Evolutionary conservation across 2,329 filamentous ascomycete genomes (phyloP), one percentile per base, ranked within the genome.

Genomic region (Ascochyta koolunga): DNA sequence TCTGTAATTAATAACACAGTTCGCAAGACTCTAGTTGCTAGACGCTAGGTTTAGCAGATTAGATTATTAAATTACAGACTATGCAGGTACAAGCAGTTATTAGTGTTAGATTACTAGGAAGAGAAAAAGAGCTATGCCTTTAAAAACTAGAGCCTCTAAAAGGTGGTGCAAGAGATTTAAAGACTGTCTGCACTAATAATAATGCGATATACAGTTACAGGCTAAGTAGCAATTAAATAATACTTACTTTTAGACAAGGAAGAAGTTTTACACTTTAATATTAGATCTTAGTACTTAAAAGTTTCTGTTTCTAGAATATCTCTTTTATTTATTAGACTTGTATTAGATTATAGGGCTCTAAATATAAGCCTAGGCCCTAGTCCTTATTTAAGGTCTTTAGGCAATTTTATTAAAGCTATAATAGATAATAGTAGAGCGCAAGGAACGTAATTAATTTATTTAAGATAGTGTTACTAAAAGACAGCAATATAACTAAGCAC

Each of bases 1-100:
- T 50, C 56, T 36, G 8, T 27, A 61, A 33, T 45, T 19, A 3
- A 51, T 61, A 18, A 27, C 38, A 32, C n/a, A 52, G 2, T 50
- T 61, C 3, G 32, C 27, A 46, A 45, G n/a, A 46, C 38, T 47
- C 10, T 21, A 63, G 51, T 39, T 50, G 29, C 58, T 63, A n/a
- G n/a, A n/a, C n/a, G n/a, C n/a, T n/a, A n/a, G n/a, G n/a, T n/a
- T n/a, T n/a, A n/a, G n/a, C n/a, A n/a, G n/a, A n/a, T n/a, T n/a
- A n/a, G n/a, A n/a, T n/a, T n/a, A n/a, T n/a, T n/a, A n/a, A n/a
- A n/a, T n/a, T n/a, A n/a, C n/a, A n/a, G n/a, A n/a, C n/a, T n/a
- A n/a, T n/a, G n/a, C n/a, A n/a, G n/a, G n/a, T n/a, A n/a, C n/a
- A n/a, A n/a, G n/a, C n/a, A n/a, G n/a, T n/a, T n/a, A n/a, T n/a